Base-by-base conservation (phyloP, 2,329 filamentous ascomycete species). In the Penicillium sp. region DNA sequence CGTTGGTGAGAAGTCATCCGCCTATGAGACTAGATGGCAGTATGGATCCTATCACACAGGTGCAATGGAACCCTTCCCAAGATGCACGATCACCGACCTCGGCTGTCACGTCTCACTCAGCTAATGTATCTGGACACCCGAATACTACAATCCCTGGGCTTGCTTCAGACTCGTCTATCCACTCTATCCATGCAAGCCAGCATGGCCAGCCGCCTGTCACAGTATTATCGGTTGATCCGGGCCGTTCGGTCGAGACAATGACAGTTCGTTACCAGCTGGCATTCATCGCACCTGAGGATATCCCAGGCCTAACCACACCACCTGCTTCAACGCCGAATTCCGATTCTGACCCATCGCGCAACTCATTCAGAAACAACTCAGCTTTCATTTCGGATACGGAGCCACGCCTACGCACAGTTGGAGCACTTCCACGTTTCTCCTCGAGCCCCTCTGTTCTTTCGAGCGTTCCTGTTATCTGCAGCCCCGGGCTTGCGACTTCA, bases 21-120 rank as follows among this genome's bases (percentile, higher is more conserved):
- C 48, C 40, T 24, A 45, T 48, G 6, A n/a, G 29, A 13, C 54
- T 57, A 11, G 14, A 31, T 13, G 56, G 56, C 38, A 7, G 1
- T 2, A 38, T 58, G 45, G 16, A 10, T 38, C 50, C 54, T 14
- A 29, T 58, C 3, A 27, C 45, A 5, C 27, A 32, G 21, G 22
- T 36, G 3, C 5, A 5, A 18, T 36, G 7, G n/a, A 22, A 46
- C 16, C 8, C 43, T 4, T 36, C 32, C 7, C 4, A n/a, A 27
- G 6, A 13, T 36, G 16, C 22, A 32, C 14, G 21, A 10, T 14
- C 43, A 21, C 2, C 14, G 24, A 34, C 31, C 8, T 21, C 32
- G 9, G 7, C 16, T 29, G 38, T 14, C 34, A 29, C 38, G 13
- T 29, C 22, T 2, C 24, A 38, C 21, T 1, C 29, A 14, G 29